A percentile compares a stretch with the other conserved stretches of the same genome.
phyloP scores from a whole-genome alignment of 345 rosid genomes.

The Syzygium aromaticum region DNA sequence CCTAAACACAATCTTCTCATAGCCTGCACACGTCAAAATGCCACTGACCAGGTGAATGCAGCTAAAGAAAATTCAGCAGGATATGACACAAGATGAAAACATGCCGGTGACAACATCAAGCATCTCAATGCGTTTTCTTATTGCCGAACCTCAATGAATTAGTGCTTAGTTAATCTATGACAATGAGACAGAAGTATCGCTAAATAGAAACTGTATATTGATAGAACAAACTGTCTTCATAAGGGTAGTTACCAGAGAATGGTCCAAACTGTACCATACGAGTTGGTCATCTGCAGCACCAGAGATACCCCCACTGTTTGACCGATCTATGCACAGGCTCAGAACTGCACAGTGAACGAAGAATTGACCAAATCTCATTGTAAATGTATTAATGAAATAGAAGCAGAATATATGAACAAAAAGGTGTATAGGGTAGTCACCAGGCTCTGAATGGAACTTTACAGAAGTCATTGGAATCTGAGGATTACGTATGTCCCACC shows the following conservation, averaged over 20 bases:
- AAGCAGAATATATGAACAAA: slow-evolving; percentile 2
- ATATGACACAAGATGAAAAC: background rate
- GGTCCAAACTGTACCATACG: slow-evolving; percentile 54
- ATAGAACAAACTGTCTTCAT: background rate
- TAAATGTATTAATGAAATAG: background rate
- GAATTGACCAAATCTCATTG: background rate
- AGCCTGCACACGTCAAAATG: background rate
- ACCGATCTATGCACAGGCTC: slow-evolving; percentile 50
- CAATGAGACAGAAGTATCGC: background rate
- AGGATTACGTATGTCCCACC: slow-evolving; percentile 79
- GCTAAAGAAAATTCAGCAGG: background rate
- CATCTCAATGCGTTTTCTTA: background rate
- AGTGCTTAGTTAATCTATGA: background rate
- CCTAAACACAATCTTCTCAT: background rate
- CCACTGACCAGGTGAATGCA: background rate
- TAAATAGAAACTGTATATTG: background rate
- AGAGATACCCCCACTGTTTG: slow-evolving; percentile 78
- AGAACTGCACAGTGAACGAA: slow-evolving; percentile 35
- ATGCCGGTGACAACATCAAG: background rate
- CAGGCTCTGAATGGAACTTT: slow-evolving; percentile 90
- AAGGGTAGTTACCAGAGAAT: slow-evolving; percentile 36
- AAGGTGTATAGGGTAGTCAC: slow-evolving; percentile 17
- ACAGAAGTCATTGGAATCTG: slow-evolving; percentile 51
- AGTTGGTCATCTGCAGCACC: slow-evolving; percentile 85
- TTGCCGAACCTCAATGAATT: background rate